A percentile compares a stretch with the other conserved stretches of the same genome.
Evolutionary conservation across 2,329 filamentous ascomycete species (phyloP).

Genomic region (Talaromyces sp.): DNA sequence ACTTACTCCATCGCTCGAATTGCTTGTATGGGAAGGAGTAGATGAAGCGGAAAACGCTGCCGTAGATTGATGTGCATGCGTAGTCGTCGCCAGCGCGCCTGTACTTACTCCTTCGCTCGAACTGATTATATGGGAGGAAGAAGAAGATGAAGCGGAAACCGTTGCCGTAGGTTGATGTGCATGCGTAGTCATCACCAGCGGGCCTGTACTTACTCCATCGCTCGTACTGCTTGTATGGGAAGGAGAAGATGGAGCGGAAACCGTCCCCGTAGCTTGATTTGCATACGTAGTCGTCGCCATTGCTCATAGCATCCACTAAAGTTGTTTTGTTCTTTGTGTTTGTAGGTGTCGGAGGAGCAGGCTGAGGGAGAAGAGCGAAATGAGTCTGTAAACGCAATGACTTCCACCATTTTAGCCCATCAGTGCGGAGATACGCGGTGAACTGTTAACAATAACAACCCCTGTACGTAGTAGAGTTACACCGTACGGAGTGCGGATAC

Average conservation of each 20-base stretch:
- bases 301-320: background rate
- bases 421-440: background rate
- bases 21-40: conserved; percentile 1
- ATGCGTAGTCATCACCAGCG: background rate
- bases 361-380: background rate
- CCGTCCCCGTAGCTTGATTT: background rate
- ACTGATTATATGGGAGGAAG: too few species aligned
- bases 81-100: too few species aligned
- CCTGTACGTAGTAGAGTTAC: too few species aligned
- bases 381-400: background rate
- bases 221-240: too few species aligned
- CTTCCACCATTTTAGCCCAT: too few species aligned
- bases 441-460: too few species aligned
- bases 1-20: conserved; percentile 6
- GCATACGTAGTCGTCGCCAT: background rate
- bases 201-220: too few species aligned
- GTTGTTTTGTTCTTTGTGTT: background rate
- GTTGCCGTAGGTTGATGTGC: background rate
- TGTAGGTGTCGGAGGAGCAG: background rate
- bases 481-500: too few species aligned
- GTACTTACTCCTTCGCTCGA: too few species aligned
- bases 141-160: too few species aligned
- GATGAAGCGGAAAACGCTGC: background rate
- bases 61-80: background rate
- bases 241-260: too few species aligned